Base-by-base conservation (phyloP, 78 protist species). In the Dictyostelium purpureum region DNA sequence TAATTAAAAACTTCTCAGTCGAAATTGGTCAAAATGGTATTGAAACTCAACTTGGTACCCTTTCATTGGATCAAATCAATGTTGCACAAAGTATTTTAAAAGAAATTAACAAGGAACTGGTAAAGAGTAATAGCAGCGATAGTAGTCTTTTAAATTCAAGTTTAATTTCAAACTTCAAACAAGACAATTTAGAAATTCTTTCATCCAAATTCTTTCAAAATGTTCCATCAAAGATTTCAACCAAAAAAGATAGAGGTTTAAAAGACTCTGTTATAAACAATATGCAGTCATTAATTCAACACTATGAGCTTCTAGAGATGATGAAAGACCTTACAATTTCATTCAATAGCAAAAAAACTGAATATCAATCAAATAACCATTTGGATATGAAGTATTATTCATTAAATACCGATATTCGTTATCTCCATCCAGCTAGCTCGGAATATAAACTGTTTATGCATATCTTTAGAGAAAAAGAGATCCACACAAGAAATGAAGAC, bases 41-140 rank as follows among this genome's bases (percentile, higher is more conserved):
- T 69, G 93, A 88, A 61, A 88, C 93, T 31, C 93, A 79, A 24
- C 57, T 88, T 6, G 93, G 93, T 73, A 54, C 61, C 2, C 61
- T 88, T 35, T 74, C 93, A 16, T 26, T 74, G 26, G 49, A 33
- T 0, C 93, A 88, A 43, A 63, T 88, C 47, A 63, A 71, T 1
- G 43, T 33, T 1, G 93, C 76, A 12, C 49, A 56, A 28, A 38
- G 26, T 10, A 21, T 73, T 16, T 73, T 73, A 47, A 73, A 73
- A 19, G 42, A 73, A 45, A 38, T 73, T 33, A 6, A 18, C 19
- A 73, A 47, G 2, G 0, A 35, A 12, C 26, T 67, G 12, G 45
- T 37, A 16, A 18, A 65, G 16, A 37, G 31, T 33, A n/a, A 19
- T 18, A 42, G n/a, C 14, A 1, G 4, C 24, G 11, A 16, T 47